Conservation (phyloP, 2,329 filamentous ascomycete species). For the Botryotinia calthae region DNA sequence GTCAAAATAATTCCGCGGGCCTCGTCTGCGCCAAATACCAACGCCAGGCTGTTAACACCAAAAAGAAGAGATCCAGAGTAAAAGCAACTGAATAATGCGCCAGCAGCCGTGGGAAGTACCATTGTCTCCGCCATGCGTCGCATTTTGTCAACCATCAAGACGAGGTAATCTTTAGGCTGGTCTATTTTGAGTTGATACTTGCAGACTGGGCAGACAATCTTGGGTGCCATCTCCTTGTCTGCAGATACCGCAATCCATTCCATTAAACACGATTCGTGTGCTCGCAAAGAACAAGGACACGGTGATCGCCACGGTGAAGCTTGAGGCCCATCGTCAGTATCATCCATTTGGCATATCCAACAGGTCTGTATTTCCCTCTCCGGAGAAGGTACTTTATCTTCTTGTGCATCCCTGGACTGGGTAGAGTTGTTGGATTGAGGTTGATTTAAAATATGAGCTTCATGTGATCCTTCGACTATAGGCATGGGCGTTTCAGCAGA, state of each 20-base stretch:
- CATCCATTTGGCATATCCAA: conserved; percentile 62
- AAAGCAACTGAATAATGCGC: conserved; percentile 42
- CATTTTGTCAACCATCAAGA: conserved; percentile 43
- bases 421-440: not conserved
- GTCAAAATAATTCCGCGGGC: conserved; percentile 39
- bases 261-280: conserved; percentile 85
- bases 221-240: conserved; percentile 68
- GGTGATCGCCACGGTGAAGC: conserved; percentile 72
- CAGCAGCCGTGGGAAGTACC: conserved; percentile 35
- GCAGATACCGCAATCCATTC: conserved; percentile 73
- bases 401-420: not conserved
- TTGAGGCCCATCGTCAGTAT: conserved; percentile 49
- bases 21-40: conserved; percentile 64
- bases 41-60: conserved; percentile 61
- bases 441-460: conserved; percentile 16
- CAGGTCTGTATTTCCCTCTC: conserved; percentile 45
- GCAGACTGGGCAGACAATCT: conserved; percentile 84
- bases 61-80: conserved; percentile 54
- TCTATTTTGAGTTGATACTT: conserved; percentile 75
- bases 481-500: not conserved
- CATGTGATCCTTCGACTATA: not conserved
- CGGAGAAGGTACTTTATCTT: not conserved
- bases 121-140: conserved; percentile 27
- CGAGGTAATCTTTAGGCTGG: conserved; percentile 69
- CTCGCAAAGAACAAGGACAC: conserved; percentile 85